These are phyloP conservation scores for Bipolaris cookei DNA, from an alignment of 2,329 filamentous ascomycete species.

Conservation along the genomic window DNA sequence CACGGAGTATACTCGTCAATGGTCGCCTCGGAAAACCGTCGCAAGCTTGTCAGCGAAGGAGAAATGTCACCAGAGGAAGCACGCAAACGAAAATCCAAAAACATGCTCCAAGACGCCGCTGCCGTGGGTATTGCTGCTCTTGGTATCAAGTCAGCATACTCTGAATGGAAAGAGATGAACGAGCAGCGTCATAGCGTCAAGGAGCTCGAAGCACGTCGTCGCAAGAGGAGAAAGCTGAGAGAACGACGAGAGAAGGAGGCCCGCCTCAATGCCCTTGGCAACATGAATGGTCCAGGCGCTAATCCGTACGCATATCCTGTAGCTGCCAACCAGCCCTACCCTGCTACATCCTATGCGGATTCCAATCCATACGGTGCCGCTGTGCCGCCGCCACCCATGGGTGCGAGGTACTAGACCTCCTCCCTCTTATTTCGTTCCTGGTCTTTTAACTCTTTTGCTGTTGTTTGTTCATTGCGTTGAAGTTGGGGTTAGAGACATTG, in stretches of 20 bases:
- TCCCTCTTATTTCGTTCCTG: neutral
- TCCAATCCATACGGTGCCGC: constrained; percentile 53
- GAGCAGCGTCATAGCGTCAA: constrained; percentile 64
- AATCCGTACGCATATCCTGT: constrained; percentile 50
- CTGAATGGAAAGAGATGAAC: constrained; percentile 71
- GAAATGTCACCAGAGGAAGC: constrained; percentile 69
- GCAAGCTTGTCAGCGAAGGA: constrained; percentile 65
- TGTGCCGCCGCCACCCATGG: constrained; percentile 51
- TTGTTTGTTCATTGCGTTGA: neutral
- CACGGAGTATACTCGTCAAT: constrained; percentile 69
- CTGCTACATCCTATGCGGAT: constrained; percentile 51
- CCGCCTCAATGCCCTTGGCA: constrained; percentile 49
- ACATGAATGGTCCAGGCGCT: constrained; percentile 44
- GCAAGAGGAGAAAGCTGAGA: constrained; percentile 53
- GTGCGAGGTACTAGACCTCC: constrained; percentile 41
- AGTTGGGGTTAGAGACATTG: constrained; percentile 6
- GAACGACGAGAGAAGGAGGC: constrained; percentile 54
- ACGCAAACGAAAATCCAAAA: constrained; percentile 67
- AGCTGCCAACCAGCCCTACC: constrained; percentile 44
- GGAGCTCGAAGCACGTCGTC: constrained; percentile 60
- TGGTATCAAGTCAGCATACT: constrained; percentile 70
- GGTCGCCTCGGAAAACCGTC: constrained; percentile 67
- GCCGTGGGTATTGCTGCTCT: constrained; percentile 70
- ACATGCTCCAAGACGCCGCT: constrained; percentile 68
- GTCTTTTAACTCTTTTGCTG: neutral